Base-by-base conservation (phyloP, 2,329 filamentous ascomycete species). In the Exophiala bonariae region DNA sequence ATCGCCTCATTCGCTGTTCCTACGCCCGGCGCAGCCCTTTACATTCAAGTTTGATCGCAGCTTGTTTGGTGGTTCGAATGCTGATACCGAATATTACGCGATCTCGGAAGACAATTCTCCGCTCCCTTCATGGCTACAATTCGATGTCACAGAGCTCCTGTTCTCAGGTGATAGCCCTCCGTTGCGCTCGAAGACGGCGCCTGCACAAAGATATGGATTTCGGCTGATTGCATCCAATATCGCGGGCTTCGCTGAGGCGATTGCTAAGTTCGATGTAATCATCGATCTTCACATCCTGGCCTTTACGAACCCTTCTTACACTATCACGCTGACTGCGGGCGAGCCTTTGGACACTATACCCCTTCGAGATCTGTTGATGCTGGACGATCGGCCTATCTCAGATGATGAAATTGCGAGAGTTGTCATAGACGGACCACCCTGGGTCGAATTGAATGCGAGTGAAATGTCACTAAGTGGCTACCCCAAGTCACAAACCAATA, bases 111-210 rank as follows among this genome's bases (percentile, higher is more conserved):
- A 92, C 60, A 87, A 87, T 60, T 87, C 86, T n/a, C 89, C 90
- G 28, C 71, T 96, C 28, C 90, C 90, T 16, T 84, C 89, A 1
- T 96, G 90, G 90, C 72, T 95, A 35, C 71, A 71, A n/a, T 96
- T 96, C 60, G 79, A 93, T 57, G 63, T 78, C 1, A 63, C 63
- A 2, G 74, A 67, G 0, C 69, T 95, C 31, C 76, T 75, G 1
- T 95, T 95, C 59, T 80, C 78, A 1, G 90, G 90, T 18, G 79
- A 69, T 26, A 86, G 85, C 2, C 89, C 89, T 1, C 70, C 82
- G 1, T 73, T 82, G 37, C 77, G 80, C 48, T 81, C 80, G 20
- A 72, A 85, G 8, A 68, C 82, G 28, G 79, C 84, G 23, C 82
- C 82, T 6, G 85, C 89, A 3, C 85, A 95, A 61, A 78, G 72